Conservation (phyloP, 768 basidiomycete genomes). For the Pleurotus tuoliensis region DNA sequence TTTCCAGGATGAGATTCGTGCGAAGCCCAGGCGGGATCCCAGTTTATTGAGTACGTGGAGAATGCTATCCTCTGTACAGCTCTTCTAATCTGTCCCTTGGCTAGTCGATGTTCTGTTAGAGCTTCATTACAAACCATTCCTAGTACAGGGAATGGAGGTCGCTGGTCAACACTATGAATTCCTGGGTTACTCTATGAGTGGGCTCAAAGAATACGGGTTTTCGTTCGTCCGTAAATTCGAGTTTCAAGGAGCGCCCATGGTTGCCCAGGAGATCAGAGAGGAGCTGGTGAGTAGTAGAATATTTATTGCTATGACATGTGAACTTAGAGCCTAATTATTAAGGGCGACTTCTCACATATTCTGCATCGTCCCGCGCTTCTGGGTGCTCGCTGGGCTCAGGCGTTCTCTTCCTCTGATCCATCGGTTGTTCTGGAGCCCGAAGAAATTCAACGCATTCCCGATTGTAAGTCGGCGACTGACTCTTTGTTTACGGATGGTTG, state of each 20-base stretch:
- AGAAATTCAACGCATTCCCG: conserved; percentile 28
- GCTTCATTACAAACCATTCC: conserved; percentile 27
- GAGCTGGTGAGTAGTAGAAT: conserved; percentile 24
- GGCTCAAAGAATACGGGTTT: conserved; percentile 44
- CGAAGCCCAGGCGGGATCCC: conserved; percentile 29
- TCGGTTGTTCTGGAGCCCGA: conserved; percentile 31
- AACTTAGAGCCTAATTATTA: not conserved
- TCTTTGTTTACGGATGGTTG: conserved; percentile 50
- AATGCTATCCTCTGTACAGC: not conserved
- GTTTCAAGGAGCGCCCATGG: conserved; percentile 15
- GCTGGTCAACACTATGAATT: conserved; percentile 43
- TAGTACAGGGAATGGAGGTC: conserved; percentile 30
- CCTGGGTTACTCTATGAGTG: conserved; percentile 52
- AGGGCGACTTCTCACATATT: conserved; percentile 39
- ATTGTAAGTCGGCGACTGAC: conserved; percentile 22
- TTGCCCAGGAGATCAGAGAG: conserved; percentile 25
- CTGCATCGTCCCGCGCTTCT: conserved; percentile 39
- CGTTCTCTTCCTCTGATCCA: conserved; percentile 49
- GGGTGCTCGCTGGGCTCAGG: conserved; percentile 52
- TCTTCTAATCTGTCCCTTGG: not conserved
- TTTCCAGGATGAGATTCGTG: conserved; percentile 43
- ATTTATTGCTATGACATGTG: not conserved
- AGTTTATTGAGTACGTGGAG: conserved; percentile 17
- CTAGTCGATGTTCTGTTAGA: conserved; percentile 24
- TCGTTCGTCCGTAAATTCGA: conserved; percentile 45